These are phyloP conservation scores for Acmispon strigosus DNA, from an alignment of 306 rosid species.

Conservation along the genomic window DNA sequence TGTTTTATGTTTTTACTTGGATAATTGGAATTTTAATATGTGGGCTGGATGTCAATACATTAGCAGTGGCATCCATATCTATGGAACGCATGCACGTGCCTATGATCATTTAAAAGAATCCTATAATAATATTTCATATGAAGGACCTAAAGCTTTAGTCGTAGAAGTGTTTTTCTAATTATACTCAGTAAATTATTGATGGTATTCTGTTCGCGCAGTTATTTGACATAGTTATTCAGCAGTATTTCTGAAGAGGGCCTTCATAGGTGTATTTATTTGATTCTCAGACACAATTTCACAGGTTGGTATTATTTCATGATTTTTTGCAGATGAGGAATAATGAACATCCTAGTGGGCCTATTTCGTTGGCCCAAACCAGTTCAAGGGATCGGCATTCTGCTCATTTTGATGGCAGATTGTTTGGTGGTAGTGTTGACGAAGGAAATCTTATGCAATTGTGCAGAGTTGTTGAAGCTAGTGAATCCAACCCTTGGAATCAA, in stretches of 20 bases:
- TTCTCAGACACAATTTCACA: conserved; percentile 6
- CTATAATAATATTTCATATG: background rate
- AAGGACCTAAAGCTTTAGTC: background rate
- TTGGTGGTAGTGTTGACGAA: conserved; percentile 45
- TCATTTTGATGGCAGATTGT: conserved; percentile 38
- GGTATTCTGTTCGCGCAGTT: background rate
- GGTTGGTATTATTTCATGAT: conserved; percentile 10
- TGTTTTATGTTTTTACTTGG: background rate
- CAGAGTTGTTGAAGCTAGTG: conserved; percentile 75
- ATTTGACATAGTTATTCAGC: background rate
- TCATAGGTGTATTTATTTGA: background rate
- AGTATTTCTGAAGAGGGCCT: background rate
- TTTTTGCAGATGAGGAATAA: conserved; percentile 45
- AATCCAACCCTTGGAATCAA: conserved; percentile 39
- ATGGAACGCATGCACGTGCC: background rate
- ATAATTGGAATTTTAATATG: background rate
- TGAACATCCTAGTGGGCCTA: conserved; percentile 42
- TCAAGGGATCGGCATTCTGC: conserved; percentile 39
- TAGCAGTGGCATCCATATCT: background rate
- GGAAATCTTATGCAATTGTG: conserved; percentile 85
- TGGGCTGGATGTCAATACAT: background rate
- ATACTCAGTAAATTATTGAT: background rate
- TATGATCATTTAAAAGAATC: background rate
- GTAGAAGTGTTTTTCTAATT: background rate
- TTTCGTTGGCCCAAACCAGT: conserved; percentile 34